phyloP scores from a whole-genome alignment of 371 early-diverging fungal genomes.

The Smittium mucronatum region DNA sequence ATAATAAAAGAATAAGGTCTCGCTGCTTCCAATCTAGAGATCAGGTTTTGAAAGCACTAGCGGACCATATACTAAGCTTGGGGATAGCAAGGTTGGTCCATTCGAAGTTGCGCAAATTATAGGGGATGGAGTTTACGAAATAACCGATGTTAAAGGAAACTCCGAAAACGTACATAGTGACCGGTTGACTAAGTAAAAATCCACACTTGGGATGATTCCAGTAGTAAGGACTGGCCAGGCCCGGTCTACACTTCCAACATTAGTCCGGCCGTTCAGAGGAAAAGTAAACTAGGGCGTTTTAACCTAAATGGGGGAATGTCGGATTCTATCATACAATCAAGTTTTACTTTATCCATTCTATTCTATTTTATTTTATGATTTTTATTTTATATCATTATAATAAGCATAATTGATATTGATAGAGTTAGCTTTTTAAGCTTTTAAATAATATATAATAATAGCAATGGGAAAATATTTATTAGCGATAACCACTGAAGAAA shows the following conservation, averaged over 20 bases:
- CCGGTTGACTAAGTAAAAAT: neutral
- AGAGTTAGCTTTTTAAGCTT: neutral
- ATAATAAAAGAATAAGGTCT: conserved; percentile 1
- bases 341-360: no score
- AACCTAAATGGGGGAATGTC: neutral
- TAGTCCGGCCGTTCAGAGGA: neutral
- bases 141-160: conserved; percentile 1
- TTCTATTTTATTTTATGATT: no score
- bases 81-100: neutral
- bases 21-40: neutral
- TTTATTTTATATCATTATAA: no score
- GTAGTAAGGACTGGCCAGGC: neutral
- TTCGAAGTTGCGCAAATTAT: neutral
- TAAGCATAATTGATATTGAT: no score
- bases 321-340: neutral
- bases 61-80: neutral
- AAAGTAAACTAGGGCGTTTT: neutral
- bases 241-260: neutral
- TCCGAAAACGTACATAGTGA: conserved; percentile 8
- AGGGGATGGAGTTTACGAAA: conserved; percentile 3
- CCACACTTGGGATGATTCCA: neutral
- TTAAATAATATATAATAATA: neutral
- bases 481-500: conserved; percentile 1
- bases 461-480: neutral
- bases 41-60: conserved; percentile 3